These are phyloP conservation scores for Phytomonas sp. DNA, from an alignment of 208 protist genomes.

Conservation along the genomic window DNA sequence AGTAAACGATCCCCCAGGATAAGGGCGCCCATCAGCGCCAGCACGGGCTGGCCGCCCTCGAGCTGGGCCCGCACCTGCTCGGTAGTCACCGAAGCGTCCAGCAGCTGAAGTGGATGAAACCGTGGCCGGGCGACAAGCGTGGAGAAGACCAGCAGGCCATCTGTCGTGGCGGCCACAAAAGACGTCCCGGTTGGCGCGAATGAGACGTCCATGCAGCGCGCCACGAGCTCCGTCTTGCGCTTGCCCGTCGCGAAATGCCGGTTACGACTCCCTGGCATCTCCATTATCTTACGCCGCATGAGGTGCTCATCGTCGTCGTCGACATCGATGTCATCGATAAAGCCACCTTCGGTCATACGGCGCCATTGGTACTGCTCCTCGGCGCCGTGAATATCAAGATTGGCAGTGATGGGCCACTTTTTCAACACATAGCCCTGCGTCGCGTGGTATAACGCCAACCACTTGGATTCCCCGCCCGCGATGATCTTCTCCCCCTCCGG, in stretches of 20 bases:
- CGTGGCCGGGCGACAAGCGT: constrained; percentile 57
- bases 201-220: constrained; percentile 64
- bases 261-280: constrained; percentile 86
- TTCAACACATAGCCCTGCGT: constrained; percentile 81
- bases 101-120: constrained; percentile 73
- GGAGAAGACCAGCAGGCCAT: constrained; percentile 84
- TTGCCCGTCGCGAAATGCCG: constrained; percentile 86
- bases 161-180: constrained; percentile 87
- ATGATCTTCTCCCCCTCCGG: constrained; percentile 84
- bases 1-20: constrained; percentile 71
- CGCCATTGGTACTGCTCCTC: constrained; percentile 90
- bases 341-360: constrained; percentile 71
- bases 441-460: constrained; percentile 84
- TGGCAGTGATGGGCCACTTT: constrained; percentile 88
- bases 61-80: constrained; percentile 45
- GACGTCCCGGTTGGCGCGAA: constrained; percentile 79
- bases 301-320: constrained; percentile 79
- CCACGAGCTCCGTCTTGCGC: constrained; percentile 78
- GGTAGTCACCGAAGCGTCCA: constrained; percentile 56
- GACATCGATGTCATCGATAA: constrained; percentile 79
- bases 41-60: constrained; percentile 43
- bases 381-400: constrained; percentile 77
- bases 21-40: constrained; percentile 74
- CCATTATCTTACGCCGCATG: constrained; percentile 63
- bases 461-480: constrained; percentile 84